These are phyloP conservation scores for Gamsiella multidivaricata DNA, from an alignment of 192 early-diverging fungal species.

Conservation along the genomic window DNA sequence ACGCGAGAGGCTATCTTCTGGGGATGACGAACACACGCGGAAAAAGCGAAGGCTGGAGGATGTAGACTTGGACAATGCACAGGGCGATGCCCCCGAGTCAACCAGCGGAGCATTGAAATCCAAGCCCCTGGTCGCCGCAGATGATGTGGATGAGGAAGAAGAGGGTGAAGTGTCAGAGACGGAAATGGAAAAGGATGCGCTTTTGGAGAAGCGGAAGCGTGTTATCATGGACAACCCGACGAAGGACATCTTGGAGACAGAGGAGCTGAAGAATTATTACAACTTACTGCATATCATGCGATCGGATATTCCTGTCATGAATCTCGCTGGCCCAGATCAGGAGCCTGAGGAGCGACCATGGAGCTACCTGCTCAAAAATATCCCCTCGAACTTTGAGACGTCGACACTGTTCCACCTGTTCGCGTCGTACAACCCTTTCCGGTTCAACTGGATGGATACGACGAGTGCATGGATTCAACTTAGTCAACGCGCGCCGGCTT, in stretches of 20 bases:
- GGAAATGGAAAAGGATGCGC: constrained; percentile 21
- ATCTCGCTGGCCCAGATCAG: constrained; percentile 64
- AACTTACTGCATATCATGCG: constrained; percentile 79
- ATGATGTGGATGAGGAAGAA: constrained; percentile 15
- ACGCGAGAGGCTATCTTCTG: constrained; percentile 20
- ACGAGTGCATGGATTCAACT: constrained; percentile 64
- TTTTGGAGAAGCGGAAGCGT: constrained; percentile 33
- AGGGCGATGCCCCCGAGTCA: neutral
- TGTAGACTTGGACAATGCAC: neutral
- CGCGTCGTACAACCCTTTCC: constrained; percentile 53
- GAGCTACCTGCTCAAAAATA: constrained; percentile 63
- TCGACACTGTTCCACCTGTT: constrained; percentile 63
- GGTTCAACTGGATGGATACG: constrained; percentile 64
- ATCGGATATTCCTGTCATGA: constrained; percentile 67
- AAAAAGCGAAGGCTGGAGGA: constrained; percentile 31
- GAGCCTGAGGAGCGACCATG: constrained; percentile 57
- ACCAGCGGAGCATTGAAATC: neutral
- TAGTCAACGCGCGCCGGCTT: constrained; percentile 29
- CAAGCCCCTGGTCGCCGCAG: neutral
- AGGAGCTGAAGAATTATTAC: constrained; percentile 48
- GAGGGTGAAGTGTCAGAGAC: constrained; percentile 43
- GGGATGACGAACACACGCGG: constrained; percentile 14
- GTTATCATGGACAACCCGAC: constrained; percentile 41
- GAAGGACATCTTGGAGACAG: constrained; percentile 12
- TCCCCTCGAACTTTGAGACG: constrained; percentile 60